Base-by-base conservation (phyloP, 306 rosid genomes). In the Alnus rubra region DNA sequence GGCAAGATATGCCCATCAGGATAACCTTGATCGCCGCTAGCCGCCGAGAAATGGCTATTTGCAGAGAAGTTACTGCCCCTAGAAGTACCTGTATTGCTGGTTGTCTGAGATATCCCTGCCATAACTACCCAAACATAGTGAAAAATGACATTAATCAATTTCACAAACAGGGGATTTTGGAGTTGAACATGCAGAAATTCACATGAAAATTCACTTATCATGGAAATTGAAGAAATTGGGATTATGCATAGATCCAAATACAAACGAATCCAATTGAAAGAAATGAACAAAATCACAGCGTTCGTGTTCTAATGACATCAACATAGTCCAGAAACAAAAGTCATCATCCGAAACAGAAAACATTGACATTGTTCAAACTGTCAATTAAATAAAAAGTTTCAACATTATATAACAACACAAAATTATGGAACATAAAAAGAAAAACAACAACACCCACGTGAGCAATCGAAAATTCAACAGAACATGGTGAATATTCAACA, bases 1-100 rank as follows among this genome's bases (percentile, higher is more conserved):
- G 97, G 92, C 55, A 93, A 81, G 85, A 91, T 96, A 87, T 82
- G 90, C 47, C 99, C 98, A 64, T 79, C 49, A 18, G 90, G 85
- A 74, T 51, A 84, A 77, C 33, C 60, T 50, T 88, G 90, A 31
- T 81, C 93, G 0, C 89, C 84, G 54, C 89, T 86, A 45, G 85
- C 83, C 33, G 62, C 90, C 0, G 97, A 92, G 83, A 91, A 95
- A 44, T 72, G 85, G 87, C 96, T 94, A 60, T 60, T 82, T 71
- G 85, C 44, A 59, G 92, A 92, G 79, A 79, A 18, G 39, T 9
- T 83, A 33, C 88, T 88, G 37, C 84, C 80, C 59, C 88, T 90
- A 33, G 86, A 88, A 73, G 89, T 83, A 64, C 86, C 86, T 13
- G 88, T 83, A 73, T 78, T 81, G 83, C 90, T 87, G 30, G 86